These are phyloP conservation scores for Hanseniaspora guilliermondii DNA, from an alignment of 805 yeast species.

Conservation along the genomic window DNA sequence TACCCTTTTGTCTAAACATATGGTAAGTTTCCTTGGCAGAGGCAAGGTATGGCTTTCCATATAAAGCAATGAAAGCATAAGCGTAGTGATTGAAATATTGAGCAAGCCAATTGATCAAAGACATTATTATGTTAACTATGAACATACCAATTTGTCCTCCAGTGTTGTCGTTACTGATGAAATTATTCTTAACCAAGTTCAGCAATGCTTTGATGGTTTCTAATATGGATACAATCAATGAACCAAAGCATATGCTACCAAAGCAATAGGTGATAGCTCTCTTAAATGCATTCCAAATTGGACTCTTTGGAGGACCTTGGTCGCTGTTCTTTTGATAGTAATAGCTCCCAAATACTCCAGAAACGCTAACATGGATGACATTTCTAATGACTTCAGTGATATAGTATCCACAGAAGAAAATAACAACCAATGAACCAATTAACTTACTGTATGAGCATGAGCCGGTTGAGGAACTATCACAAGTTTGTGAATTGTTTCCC, in stretches of 20 bases:
- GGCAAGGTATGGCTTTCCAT: conserved; percentile 63
- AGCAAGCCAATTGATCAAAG: conserved; percentile 64
- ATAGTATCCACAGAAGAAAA: conserved; percentile 72
- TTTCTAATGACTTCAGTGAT: conserved; percentile 74
- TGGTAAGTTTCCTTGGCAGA: conserved; percentile 78
- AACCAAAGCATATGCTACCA: conserved; percentile 84
- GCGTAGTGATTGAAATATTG: conserved; percentile 85
- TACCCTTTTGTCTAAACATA: conserved; percentile 63
- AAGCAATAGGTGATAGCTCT: conserved; percentile 76
- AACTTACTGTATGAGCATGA: conserved; percentile 47
- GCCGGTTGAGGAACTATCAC: conserved; percentile 36
- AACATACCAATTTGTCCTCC: conserved; percentile 43
- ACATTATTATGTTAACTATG: conserved; percentile 46
- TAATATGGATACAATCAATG: conserved; percentile 56
- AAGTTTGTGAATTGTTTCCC: conserved; percentile 35
- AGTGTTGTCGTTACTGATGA: conserved; percentile 37
- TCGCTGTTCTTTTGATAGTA: conserved; percentile 65
- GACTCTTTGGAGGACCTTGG: conserved; percentile 65
- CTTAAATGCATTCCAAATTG: conserved; percentile 68
- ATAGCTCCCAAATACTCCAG: conserved; percentile 87
- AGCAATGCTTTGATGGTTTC: conserved; percentile 52
- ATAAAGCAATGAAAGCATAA: conserved; percentile 72
- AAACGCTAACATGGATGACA: conserved; percentile 64
- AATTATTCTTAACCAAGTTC: conserved; percentile 30
- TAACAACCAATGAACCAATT: conserved; percentile 57